Conservation (phyloP, 768 basidiomycete genomes). For the Lactarius akahatsu region DNA sequence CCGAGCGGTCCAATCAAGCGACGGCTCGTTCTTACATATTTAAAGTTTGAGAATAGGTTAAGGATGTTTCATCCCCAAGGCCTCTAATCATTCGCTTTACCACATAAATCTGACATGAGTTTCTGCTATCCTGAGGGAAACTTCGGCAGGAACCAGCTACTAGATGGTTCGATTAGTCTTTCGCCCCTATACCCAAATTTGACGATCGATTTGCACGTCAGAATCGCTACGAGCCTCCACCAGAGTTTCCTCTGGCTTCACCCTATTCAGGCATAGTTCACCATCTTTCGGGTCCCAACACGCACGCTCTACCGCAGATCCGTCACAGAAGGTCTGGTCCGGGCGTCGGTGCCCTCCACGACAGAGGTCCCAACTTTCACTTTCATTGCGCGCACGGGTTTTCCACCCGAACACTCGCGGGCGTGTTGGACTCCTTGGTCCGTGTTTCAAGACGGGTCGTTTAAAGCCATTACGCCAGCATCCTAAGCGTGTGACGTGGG, state of each 20-base stretch:
- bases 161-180: constrained; percentile 96
- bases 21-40: constrained; percentile 59
- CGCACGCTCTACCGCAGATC: constrained; percentile 78
- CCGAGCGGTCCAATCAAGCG: constrained; percentile 49
- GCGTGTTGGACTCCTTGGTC: too few species aligned
- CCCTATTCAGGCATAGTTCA: constrained; percentile 89
- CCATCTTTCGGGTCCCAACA: constrained; percentile 90
- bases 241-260: constrained; percentile 96
- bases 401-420: too few species aligned
- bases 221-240: constrained; percentile 94
- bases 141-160: constrained; percentile 92
- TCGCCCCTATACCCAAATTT: constrained; percentile 95
- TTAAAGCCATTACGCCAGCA: too few species aligned
- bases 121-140: constrained; percentile 77
- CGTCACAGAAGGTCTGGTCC: constrained; percentile 71
- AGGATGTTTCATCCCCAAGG: constrained; percentile 86
- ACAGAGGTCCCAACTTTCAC: too few species aligned
- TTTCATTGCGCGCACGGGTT: too few species aligned
- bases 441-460: too few species aligned
- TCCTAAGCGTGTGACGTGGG: too few species aligned
- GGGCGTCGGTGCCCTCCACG: constrained; percentile 72
- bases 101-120: constrained; percentile 57
- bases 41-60: constrained; percentile 79
- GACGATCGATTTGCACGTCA: constrained; percentile 96
- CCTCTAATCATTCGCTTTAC: constrained; percentile 91